phyloP scores from a whole-genome alignment of 2,329 filamentous ascomycete genomes.

The Talaromyces atroroseus region DNA sequence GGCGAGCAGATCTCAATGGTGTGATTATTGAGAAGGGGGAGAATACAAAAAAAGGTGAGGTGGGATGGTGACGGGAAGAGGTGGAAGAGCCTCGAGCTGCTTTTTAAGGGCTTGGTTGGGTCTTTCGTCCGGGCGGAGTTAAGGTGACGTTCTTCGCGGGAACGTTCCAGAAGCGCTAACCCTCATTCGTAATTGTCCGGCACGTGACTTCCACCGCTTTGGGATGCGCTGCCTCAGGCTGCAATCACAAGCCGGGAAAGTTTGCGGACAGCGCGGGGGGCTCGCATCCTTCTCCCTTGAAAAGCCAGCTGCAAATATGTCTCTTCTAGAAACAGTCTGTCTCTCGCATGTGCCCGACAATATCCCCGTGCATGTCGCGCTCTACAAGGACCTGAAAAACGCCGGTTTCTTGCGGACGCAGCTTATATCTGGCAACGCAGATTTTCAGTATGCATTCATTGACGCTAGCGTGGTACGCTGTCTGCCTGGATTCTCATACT shows the following conservation, averaged over 20 bases:
- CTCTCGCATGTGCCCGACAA: constrained; percentile 69
- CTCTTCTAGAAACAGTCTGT: constrained; percentile 57
- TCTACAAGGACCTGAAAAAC: constrained; percentile 75
- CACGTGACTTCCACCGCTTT: background rate
- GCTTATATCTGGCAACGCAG: constrained; percentile 73
- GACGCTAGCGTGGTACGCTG: constrained; percentile 69
- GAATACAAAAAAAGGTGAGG: background rate
- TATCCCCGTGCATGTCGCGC: constrained; percentile 64
- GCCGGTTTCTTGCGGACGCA: constrained; percentile 72
- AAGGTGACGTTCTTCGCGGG: constrained; percentile 20
- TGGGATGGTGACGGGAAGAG: constrained; percentile 14
- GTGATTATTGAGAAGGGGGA: constrained; percentile 1
- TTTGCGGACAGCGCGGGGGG: background rate
- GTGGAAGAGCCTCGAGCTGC: background rate
- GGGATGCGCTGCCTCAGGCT: constrained; percentile 1
- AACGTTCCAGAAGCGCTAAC: constrained; percentile 33
- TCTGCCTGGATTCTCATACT: background rate
- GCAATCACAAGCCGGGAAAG: no score
- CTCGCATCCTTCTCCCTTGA: background rate
- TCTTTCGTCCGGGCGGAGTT: constrained; percentile 6
- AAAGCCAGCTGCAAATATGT: constrained; percentile 18
- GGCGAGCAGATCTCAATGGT: constrained; percentile 13
- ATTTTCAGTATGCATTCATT: constrained; percentile 90
- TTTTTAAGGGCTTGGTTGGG: background rate
- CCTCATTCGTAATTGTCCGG: background rate